Evolutionary conservation across 2,329 filamentous ascomycete species (phyloP), one percentile per base, ranked within the genome.

Genomic region (Pseudopithomyces chartarum): DNA sequence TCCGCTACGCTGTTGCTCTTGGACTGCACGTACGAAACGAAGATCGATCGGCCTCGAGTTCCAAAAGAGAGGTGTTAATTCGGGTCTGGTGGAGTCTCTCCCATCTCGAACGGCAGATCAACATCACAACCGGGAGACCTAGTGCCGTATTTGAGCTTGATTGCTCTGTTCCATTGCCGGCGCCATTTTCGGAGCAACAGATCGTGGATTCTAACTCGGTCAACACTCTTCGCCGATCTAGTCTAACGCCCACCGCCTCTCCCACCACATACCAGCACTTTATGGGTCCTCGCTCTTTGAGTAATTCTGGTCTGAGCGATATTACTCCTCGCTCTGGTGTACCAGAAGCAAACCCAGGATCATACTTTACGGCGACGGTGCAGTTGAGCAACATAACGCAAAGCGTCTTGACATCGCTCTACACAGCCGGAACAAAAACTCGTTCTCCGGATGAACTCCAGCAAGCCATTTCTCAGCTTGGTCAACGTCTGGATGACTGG

Each of bases 21-120:
- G 77, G 75, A 22, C 64, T 80, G 7, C 76, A 79, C 54, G 61
- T 79, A 39, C 69, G 71, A 6, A 79, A 78, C 42, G 63, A 71
- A 43, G 70, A 70, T 42, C 67, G 69, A 1, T 67, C 67, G 6
- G 61, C 71, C 6, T 54, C 66, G 13, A 63, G 67, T 6, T 52
- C 62, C 12, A 66, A 73, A 43, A 73, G 68, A 56, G 76, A 79
- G 56, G 70, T 70, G 3, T 58, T 77, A 47, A 66, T 75, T 3
- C 71, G 73, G 20, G 69, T 75, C 13, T 80, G 78, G 77, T 78
- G 77, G 74, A 75, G 75, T 44, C 54, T 79, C 12, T 77, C 74
- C 56, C 73, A 68, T 7, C 61, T 77, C 17, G 78, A 79, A 55
- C 69, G 71, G n/a, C 68, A 74, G 4, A 68, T 79, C 7, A 70